A percentile compares a stretch with the other conserved stretches of the same genome.
phyloP scores from a whole-genome alignment of 495 filamentous ascomycete species.

The Penicillium taxi region DNA sequence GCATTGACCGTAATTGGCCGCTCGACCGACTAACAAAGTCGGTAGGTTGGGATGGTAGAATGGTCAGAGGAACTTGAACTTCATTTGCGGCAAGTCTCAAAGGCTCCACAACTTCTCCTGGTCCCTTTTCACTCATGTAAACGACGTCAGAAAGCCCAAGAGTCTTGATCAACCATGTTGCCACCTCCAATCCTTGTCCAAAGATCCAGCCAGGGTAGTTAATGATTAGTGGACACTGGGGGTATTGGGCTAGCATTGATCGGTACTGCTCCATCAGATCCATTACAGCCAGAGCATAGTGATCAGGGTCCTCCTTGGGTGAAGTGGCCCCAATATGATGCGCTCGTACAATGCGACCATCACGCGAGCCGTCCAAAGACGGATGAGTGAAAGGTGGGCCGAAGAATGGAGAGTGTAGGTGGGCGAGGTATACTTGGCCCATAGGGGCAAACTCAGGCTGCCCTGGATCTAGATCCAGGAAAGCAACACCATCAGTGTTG shows the following conservation, averaged over 20 bases:
- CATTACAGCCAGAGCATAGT: constrained; percentile 59
- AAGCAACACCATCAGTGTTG: constrained; percentile 43
- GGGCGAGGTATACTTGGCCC: constrained; percentile 66
- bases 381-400: constrained; percentile 72
- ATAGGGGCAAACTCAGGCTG: constrained; percentile 76
- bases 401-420: constrained; percentile 55
- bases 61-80: constrained; percentile 30
- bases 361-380: constrained; percentile 23
- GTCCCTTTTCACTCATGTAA: constrained; percentile 68
- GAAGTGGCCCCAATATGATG: constrained; percentile 68
- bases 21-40: constrained; percentile 57
- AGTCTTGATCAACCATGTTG: constrained; percentile 51
- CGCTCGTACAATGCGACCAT: constrained; percentile 46
- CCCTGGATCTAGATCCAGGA: constrained; percentile 77
- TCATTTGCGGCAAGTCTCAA: constrained; percentile 34
- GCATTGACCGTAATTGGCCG: constrained; percentile 66
- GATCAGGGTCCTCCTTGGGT: constrained; percentile 59
- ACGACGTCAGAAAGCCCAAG: constrained; percentile 51
- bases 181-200: constrained; percentile 63
- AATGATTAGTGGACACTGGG: constrained; percentile 58
- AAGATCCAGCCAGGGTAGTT: constrained; percentile 82
- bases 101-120: constrained; percentile 53
- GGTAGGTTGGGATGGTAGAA: constrained; percentile 49
- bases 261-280: constrained; percentile 63
- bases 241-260: constrained; percentile 29